These are phyloP conservation scores for Leccinellum albellum DNA, from an alignment of 768 basidiomycete genomes.

Conservation along the genomic window DNA sequence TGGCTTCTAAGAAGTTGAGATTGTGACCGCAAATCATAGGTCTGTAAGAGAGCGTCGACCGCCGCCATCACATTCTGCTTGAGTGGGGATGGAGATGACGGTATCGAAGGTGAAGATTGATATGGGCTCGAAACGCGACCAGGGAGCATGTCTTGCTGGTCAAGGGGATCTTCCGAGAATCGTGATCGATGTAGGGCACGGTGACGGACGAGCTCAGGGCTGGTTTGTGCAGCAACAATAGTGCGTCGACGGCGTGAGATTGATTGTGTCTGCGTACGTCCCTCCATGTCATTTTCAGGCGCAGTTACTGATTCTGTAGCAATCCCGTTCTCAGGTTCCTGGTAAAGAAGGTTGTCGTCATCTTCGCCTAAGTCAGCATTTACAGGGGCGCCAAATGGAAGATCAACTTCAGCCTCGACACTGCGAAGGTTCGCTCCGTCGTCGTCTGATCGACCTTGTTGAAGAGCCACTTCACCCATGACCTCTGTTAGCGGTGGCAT, in stretches of 20 bases:
- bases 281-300: slow-evolving; percentile 12
- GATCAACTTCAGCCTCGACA: slow-evolving; percentile 43
- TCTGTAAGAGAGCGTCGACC: slow-evolving; percentile 58
- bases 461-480: slow-evolving; percentile 80
- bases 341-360: slow-evolving; percentile 44
- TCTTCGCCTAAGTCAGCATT: slow-evolving; percentile 29
- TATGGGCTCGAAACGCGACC: slow-evolving; percentile 43
- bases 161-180: slow-evolving; percentile 71
- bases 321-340: slow-evolving; percentile 33
- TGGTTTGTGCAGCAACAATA: slow-evolving; percentile 67
- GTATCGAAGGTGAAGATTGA: slow-evolving; percentile 70
- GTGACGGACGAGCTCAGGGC: slow-evolving; percentile 65
- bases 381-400: slow-evolving; percentile 27
- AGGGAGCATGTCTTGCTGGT: slow-evolving; percentile 52
- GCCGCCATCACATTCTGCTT: slow-evolving; percentile 42
- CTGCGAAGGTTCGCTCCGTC: slow-evolving; percentile 48
- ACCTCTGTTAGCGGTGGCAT: slow-evolving; percentile 72
- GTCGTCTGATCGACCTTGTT: slow-evolving; percentile 80
- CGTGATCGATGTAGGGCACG: slow-evolving; percentile 49
- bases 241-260: slow-evolving; percentile 41
- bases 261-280: slow-evolving; percentile 9
- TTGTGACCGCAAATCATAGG: slow-evolving; percentile 67
- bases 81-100: slow-evolving; percentile 42
- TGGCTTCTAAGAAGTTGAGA: slow-evolving; percentile 75
- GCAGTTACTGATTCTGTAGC: slow-evolving; percentile 11